These are phyloP conservation scores for Melanomma pulvis-pyrius DNA, from an alignment of 495 filamentous ascomycete genomes.

Conservation along the genomic window DNA sequence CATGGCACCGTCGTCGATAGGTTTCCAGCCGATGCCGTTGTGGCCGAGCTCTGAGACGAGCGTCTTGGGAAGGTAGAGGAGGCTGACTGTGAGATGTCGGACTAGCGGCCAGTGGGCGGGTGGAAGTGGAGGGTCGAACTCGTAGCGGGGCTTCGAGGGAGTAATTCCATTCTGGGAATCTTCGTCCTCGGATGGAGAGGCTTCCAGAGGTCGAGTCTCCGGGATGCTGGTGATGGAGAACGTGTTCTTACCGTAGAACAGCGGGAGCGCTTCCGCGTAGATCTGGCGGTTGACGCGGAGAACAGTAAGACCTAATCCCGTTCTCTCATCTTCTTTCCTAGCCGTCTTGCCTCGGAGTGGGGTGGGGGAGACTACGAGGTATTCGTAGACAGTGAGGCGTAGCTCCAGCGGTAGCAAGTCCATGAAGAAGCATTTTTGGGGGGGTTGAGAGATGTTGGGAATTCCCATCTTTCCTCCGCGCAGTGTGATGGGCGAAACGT, in stretches of 20 bases:
- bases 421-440: slow-evolving; percentile 17
- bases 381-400: slow-evolving; percentile 13
- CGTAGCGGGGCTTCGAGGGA: background rate
- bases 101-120: background rate
- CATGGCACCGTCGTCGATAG: background rate
- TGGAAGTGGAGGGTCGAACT: slow-evolving; percentile 17
- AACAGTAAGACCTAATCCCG: slow-evolving; percentile 5
- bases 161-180: background rate
- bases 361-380: slow-evolving; percentile 10
- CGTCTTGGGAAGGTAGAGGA: slow-evolving; percentile 10
- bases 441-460: no score
- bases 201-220: background rate
- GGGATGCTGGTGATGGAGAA: slow-evolving; percentile 22
- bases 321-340: background rate
- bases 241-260: slow-evolving; percentile 22
- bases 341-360: slow-evolving; percentile 4
- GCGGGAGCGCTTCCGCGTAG: slow-evolving; percentile 17
- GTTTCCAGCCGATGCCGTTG: background rate
- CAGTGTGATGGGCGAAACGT: no score
- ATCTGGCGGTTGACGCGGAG: slow-evolving; percentile 23
- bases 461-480: no score
- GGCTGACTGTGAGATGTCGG: slow-evolving; percentile 20
- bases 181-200: background rate
- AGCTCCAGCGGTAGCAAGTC: slow-evolving; percentile 17
- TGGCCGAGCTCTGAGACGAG: background rate